Base-by-base conservation (phyloP, 2,329 filamentous ascomycete species). In the Escovopsis weberi region DNA sequence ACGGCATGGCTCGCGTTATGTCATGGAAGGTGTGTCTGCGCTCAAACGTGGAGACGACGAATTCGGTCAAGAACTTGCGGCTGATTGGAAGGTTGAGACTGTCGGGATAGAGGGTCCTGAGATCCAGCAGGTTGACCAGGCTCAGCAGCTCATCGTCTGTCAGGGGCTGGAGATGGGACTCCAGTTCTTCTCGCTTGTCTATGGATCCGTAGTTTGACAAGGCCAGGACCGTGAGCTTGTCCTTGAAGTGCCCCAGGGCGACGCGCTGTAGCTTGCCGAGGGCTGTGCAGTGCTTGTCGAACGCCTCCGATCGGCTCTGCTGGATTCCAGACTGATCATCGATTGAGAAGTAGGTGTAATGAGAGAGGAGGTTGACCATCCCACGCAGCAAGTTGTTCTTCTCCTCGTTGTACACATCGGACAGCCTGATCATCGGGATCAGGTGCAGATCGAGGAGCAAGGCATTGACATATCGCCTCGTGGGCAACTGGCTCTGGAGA, bases 121-220 rank as follows among this genome's bases (percentile, higher is more conserved):
- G 70, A n/a, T 81, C 80, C 43, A 98, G 73, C 19, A 81, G 65
- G 2, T 66, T 62, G 50, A 82, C 82, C 4, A 98, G 67, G 42
- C 78, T 64, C 28, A 72, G 59, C 26, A 96, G 60, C 59, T 96
- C 89, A 0, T 72, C 70, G 50, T 94, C 85, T 3, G 75, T 74
- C 41, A 98, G 66, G 10, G 73, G 66, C 43, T 78, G 75, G 6
- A 98, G 65, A 49, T 95, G 80, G 23, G 75, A 72, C 55, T 82
- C 75, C 12, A 98, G 70, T 51, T 96, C 91, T 6, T 74, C 69
- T 37, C 85, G 74, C 55, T 84, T 81, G 49, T 88, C 82, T 48
- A 98, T 82, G 4, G 86, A 82, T 2, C 82, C 87, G 57, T 93
- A 93, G 57, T 98, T 96, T 15, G 91, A 91, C 34, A 98, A 65